A percentile compares a stretch with the other conserved stretches of the same genome.
Evolutionary conservation across 129 eudicot species (phyloP).

Genomic region (Artemisia argyi): DNA sequence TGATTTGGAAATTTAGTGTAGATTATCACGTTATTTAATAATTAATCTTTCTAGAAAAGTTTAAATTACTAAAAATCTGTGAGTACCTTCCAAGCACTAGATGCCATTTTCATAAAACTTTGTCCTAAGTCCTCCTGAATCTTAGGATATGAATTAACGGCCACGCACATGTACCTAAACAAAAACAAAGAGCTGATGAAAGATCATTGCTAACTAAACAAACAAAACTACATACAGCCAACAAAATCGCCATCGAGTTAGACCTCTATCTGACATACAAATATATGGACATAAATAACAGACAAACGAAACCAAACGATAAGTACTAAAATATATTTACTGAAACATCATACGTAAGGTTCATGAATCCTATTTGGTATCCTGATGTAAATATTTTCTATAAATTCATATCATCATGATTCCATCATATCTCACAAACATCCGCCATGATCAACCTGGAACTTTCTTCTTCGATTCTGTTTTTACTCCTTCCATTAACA

Average conservation of each 20-base stretch:
- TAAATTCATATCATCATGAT: conserved; percentile 6
- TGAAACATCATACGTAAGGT: not conserved
- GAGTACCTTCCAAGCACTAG: too few species aligned
- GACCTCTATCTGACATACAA: conserved; percentile 3
- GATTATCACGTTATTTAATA: too few species aligned
- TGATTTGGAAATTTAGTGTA: too few species aligned
- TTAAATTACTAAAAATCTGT: too few species aligned
- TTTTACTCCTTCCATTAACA: conserved; percentile 22
- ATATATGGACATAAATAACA: not conserved
- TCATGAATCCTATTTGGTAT: not conserved
- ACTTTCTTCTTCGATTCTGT: conserved; percentile 32
- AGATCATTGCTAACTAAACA: not conserved
- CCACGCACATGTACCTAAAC: too few species aligned
- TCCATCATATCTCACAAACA: not conserved
- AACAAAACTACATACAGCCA: not conserved
- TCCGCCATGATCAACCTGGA: conserved; percentile 38
- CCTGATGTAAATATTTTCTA: not conserved
- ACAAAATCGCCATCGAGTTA: not conserved
- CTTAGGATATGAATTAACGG: too few species aligned
- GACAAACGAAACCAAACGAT: not conserved
- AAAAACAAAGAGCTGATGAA: too few species aligned
- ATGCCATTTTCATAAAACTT: too few species aligned
- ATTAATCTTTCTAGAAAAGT: too few species aligned
- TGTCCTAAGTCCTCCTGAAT: too few species aligned
- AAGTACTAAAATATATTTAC: not conserved